Percentiles rank a stretch among this genome's conserved stretches.
These are phyloP conservation scores for Microbotryum saponariae DNA, from an alignment of 1,284 basidiomycete species.

Conservation along the genomic window DNA sequence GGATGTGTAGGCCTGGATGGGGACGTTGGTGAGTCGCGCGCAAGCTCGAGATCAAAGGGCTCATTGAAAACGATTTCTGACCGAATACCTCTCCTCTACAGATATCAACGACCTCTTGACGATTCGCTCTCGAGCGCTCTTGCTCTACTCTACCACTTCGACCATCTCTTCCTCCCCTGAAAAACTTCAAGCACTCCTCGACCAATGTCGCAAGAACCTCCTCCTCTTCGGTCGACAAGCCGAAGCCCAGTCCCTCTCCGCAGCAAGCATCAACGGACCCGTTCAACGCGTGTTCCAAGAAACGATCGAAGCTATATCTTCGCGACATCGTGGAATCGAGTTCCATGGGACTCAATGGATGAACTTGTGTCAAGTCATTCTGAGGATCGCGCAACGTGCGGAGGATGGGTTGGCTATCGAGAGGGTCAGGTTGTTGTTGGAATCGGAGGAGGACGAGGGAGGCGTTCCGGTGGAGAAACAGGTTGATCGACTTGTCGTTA, in stretches of 20 bases:
- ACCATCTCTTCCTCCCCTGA: not conserved
- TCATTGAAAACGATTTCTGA: too few species aligned
- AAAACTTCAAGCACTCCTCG: constrained; percentile 21
- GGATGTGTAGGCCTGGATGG: constrained; percentile 12
- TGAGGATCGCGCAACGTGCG: constrained; percentile 22
- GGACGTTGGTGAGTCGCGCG: not conserved
- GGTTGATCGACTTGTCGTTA: not conserved
- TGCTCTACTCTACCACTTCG: constrained; percentile 7
- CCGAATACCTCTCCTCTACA: not conserved
- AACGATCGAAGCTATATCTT: not conserved
- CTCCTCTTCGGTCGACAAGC: constrained; percentile 26
- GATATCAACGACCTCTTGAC: constrained; percentile 10
- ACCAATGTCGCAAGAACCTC: constrained; percentile 28
- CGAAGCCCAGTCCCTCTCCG: constrained; percentile 1
- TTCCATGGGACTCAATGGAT: constrained; percentile 11
- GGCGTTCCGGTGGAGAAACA: not conserved
- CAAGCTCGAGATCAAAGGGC: too few species aligned
- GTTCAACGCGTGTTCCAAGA: constrained; percentile 12
- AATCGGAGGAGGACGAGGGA: not conserved
- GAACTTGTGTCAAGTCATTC: constrained; percentile 19
- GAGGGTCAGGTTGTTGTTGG: constrained; percentile 10
- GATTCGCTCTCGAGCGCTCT: constrained; percentile 12
- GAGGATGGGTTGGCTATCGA: constrained; percentile 11
- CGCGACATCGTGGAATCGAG: too few species aligned
- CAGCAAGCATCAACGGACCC: not conserved